Evolutionary conservation across 257 asterid species (phyloP), one percentile per base, ranked within the genome.

Genomic region (Euphrasia confusa): DNA sequence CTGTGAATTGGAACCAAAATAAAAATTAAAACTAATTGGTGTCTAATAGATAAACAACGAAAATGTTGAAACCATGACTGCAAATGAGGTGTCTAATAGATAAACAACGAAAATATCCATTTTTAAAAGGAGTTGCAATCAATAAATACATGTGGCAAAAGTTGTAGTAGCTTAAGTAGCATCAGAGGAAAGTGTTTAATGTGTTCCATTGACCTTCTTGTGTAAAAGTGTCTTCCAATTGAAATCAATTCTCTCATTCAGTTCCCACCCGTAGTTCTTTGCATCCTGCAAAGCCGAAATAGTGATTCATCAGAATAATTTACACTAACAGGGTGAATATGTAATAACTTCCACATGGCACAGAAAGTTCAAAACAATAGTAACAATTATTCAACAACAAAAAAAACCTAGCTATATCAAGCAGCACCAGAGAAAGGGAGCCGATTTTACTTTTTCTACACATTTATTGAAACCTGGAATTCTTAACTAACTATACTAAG

Each of bases 221-320:
- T 89, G 91, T 68, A 93, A 58, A 68, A 93, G 99, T 73, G 79
- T 93, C 92, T 93, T 87, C 99, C 99, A 93, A 67, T 85, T 82
- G 83, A 89, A 93, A 70, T 87, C 84, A 70, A 75, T 59, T 39
- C 57, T 84, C 74, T 89, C 95, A 74, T 79, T 89, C 71, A 93
- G 67, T 68, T 93, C 97, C 99, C 99, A 93, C 32, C 99, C 99
- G 64, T 65, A 93, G 74, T 65, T 93, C 87, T 89, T 82, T 7
- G 99, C 94, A 60, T 93, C 99, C 99, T 93, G 86, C 78, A 75
- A 72, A 73, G 27, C 42, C 55, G 64, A 48, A 56, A 24, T 3
- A 63, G 28, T 21, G 40, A 44, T 33, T 60, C 45, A 63, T 50
- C 67, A 35, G 30, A 53, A 62, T 40, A 28, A 61, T 66, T 40